phyloP scores from a whole-genome alignment of 2,329 filamentous ascomycete species.

The Neospermospora avenae region DNA sequence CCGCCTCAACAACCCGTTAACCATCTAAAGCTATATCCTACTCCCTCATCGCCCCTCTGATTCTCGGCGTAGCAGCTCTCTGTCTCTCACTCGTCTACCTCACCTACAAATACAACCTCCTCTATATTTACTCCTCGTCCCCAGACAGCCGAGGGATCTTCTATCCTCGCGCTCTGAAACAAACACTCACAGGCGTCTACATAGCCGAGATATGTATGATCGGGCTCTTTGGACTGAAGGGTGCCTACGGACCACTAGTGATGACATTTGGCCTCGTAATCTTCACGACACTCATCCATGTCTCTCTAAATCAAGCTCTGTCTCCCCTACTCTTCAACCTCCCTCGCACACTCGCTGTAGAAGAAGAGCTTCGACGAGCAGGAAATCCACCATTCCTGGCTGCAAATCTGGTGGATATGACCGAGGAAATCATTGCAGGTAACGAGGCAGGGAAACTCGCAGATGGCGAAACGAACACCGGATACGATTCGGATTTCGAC shows the following conservation, averaged over 20 bases:
- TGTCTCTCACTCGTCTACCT: slow-evolving; percentile 63
- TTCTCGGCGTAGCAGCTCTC: slow-evolving; percentile 59
- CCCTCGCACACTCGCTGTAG: slow-evolving; percentile 31
- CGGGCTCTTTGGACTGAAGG: slow-evolving; percentile 57
- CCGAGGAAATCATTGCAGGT: slow-evolving; percentile 7
- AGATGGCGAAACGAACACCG: slow-evolving; percentile 17
- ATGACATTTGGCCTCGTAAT: slow-evolving; percentile 56
- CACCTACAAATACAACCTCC: slow-evolving; percentile 62
- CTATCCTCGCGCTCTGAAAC: slow-evolving; percentile 61
- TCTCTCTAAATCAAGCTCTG: slow-evolving; percentile 35
- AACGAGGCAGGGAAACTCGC: slow-evolving; percentile 29
- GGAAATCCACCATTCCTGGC: slow-evolving; percentile 20
- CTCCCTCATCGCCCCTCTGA: slow-evolving; percentile 62
- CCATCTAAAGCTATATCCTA: slow-evolving; percentile 54
- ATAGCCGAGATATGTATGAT: slow-evolving; percentile 59
- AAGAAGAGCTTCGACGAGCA: slow-evolving; percentile 25
- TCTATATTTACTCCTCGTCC: slow-evolving; percentile 58
- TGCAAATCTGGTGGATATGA: slow-evolving; percentile 18
- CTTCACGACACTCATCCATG: slow-evolving; percentile 53
- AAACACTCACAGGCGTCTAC: slow-evolving; percentile 62
- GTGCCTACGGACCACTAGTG: slow-evolving; percentile 51
- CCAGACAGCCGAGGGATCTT: slow-evolving; percentile 64
- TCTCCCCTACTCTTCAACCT: slow-evolving; percentile 32
- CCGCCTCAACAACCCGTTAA: not conserved
- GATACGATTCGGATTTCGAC: slow-evolving; percentile 35